Conservation (phyloP, 139 green algal species). For the Chlamydomonas sphaeroides region DNA sequence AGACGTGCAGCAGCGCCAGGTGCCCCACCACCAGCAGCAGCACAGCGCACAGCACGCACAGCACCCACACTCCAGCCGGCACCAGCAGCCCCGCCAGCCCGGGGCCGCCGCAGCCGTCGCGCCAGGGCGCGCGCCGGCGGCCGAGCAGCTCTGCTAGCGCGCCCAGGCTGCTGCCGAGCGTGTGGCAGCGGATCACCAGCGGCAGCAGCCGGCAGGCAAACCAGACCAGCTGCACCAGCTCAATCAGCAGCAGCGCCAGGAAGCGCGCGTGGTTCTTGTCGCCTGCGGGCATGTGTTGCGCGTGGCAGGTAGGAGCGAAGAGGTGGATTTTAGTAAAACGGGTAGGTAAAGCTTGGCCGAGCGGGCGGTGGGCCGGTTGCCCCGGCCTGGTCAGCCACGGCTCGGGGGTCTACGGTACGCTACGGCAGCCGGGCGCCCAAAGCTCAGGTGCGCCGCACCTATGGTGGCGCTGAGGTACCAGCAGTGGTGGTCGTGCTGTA, state of each 20-base stretch:
- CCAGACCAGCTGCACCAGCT: slow-evolving; percentile 5
- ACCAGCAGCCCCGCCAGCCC: not conserved
- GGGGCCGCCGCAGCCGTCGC: too few species aligned
- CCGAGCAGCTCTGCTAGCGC: too few species aligned
- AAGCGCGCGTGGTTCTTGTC: slow-evolving; percentile 34
- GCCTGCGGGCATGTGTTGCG: too few species aligned
- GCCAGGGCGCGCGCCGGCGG: too few species aligned
- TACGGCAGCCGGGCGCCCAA: not conserved
- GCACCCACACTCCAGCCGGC: not conserved
- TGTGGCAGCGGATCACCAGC: not conserved
- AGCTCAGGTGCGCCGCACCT: not conserved
- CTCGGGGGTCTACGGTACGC: too few species aligned
- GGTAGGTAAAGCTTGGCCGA: not conserved
- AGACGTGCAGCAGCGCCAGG: slow-evolving; percentile 13
- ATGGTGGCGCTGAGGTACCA: slow-evolving; percentile 24
- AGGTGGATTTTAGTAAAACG: not conserved
- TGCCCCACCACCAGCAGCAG: not conserved
- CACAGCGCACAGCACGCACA: not conserved
- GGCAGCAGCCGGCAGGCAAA: not conserved
- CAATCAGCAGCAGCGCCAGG: not conserved
- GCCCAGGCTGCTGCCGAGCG: too few species aligned
- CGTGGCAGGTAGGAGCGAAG: too few species aligned
- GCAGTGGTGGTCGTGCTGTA: slow-evolving; percentile 42
- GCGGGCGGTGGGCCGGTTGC: not conserved
- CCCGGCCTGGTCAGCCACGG: not conserved